Conservation (phyloP, 1,284 basidiomycete genomes). For the Apiotrichum akiyoshidainum region DNA sequence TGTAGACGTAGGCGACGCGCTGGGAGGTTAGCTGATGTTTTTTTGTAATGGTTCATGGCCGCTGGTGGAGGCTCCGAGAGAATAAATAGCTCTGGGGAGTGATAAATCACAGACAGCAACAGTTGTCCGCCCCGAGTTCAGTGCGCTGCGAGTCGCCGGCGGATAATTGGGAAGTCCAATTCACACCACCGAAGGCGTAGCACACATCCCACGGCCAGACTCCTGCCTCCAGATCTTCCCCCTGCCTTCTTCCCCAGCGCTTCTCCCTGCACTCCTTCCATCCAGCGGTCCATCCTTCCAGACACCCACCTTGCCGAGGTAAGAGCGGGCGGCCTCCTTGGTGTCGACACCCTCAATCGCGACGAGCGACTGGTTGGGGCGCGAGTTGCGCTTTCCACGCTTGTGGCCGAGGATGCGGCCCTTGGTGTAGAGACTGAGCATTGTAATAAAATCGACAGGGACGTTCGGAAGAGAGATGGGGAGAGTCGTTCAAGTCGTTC, state of each 20-base stretch:
- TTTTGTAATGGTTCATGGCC: neutral
- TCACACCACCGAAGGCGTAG: no score
- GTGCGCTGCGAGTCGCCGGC: no score
- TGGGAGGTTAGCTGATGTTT: slow-evolving; percentile 44
- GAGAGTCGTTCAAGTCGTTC: neutral
- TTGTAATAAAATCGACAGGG: neutral
- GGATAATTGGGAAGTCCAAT: no score
- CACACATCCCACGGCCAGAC: neutral
- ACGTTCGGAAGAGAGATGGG: neutral
- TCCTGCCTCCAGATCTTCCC: neutral
- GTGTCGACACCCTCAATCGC: slow-evolving; percentile 95
- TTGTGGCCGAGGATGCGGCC: slow-evolving; percentile 97
- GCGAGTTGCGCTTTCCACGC: slow-evolving; percentile 93
- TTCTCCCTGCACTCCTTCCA: neutral
- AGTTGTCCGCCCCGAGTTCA: no score
- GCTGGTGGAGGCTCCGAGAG: neutral
- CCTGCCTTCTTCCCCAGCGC: neutral
- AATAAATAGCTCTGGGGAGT: neutral
- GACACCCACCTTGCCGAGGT: slow-evolving; percentile 87
- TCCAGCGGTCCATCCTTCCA: slow-evolving; percentile 2
- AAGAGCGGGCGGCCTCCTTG: slow-evolving; percentile 94
- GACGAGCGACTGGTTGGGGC: slow-evolving; percentile 91
- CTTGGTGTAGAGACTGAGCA: slow-evolving; percentile 82
- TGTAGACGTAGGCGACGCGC: slow-evolving; percentile 98
- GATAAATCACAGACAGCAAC: neutral